Percentiles rank a stretch among this genome's conserved stretches.
Conservation (phyloP, 2,329 filamentous ascomycete genomes). For the Scedosporium aurantiacum region DNA sequence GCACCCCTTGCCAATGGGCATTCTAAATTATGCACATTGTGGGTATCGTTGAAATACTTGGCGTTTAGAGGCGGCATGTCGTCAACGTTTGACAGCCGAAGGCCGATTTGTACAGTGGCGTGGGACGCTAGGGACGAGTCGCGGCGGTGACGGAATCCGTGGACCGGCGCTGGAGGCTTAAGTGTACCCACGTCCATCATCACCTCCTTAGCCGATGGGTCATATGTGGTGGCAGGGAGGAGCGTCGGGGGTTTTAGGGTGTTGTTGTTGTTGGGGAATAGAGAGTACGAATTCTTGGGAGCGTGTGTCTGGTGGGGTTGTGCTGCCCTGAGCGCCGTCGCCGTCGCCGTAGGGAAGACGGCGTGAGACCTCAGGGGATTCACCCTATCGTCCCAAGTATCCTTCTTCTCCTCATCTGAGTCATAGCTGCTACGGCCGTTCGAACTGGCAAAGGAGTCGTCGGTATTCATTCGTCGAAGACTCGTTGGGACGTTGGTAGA, state of each 20-base stretch:
- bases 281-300: slow-evolving; percentile 27
- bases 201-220: slow-evolving; percentile 10
- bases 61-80: slow-evolving; percentile 31
- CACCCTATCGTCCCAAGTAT: slow-evolving; percentile 6
- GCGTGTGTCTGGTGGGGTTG: slow-evolving; percentile 14
- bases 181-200: not conserved
- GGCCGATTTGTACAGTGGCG: slow-evolving; percentile 60
- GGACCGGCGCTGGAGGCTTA: slow-evolving; percentile 32
- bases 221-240: slow-evolving; percentile 38
- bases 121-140: slow-evolving; percentile 53
- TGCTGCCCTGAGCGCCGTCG: slow-evolving; percentile 1
- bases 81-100: slow-evolving; percentile 51
- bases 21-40: slow-evolving; percentile 27
- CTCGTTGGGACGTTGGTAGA: not conserved
- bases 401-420: slow-evolving; percentile 3
- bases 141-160: slow-evolving; percentile 36
- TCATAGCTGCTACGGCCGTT: not conserved
- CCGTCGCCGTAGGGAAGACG: slow-evolving; percentile 12
- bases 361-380: slow-evolving; percentile 25
- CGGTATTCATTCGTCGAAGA: slow-evolving; percentile 20
- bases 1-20: slow-evolving; percentile 15
- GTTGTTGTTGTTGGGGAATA: slow-evolving; percentile 23
- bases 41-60: slow-evolving; percentile 19
- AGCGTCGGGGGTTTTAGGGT: slow-evolving; percentile 22
- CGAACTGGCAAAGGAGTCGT: slow-evolving; percentile 19